Percentiles rank a stretch among this genome's conserved stretches.
Conservation (phyloP, 2,329 filamentous ascomycete species). For the Gaeumannomyces tritici region DNA sequence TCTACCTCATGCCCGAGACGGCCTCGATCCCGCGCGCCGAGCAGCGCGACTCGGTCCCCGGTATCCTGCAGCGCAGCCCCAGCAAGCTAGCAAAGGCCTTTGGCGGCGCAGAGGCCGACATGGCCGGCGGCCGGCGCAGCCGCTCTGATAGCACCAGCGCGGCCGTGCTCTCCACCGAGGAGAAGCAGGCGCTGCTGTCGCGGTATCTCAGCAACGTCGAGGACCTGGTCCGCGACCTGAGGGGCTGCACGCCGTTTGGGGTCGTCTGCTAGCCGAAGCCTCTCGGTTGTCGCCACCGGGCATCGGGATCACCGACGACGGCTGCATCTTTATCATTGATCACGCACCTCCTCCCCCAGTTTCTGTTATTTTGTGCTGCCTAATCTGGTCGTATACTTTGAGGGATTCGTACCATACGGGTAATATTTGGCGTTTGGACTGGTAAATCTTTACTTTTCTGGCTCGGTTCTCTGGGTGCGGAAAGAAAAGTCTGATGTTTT, state of each 20-base stretch:
- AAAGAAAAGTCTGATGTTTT: too few species aligned
- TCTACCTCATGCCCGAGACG: constrained; percentile 93
- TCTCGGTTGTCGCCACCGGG: too few species aligned
- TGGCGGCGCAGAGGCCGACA: constrained; percentile 18
- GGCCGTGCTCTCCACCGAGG: constrained; percentile 58
- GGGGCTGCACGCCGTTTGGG: constrained; percentile 68
- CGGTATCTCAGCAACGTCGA: constrained; percentile 74
- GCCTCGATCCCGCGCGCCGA: constrained; percentile 42
- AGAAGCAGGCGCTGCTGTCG: constrained; percentile 73
- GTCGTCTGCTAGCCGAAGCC: constrained; percentile 30
- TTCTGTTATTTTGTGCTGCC: too few species aligned
- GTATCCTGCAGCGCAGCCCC: constrained; percentile 54
- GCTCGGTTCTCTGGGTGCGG: too few species aligned
- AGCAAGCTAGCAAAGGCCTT: constrained; percentile 57
- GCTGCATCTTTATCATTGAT: too few species aligned
- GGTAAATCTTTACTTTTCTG: too few species aligned
- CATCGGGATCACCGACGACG: too few species aligned
- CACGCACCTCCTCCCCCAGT: too few species aligned
- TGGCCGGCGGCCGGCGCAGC: constrained; percentile 1
- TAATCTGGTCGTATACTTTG: too few species aligned
- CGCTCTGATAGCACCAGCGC: constrained; percentile 13
- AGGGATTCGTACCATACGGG: too few species aligned
- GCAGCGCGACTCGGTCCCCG: constrained; percentile 27
- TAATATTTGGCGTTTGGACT: too few species aligned
- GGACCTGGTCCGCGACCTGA: constrained; percentile 74